Evolutionary conservation across 2,329 filamentous ascomycete species (phyloP), one percentile per base, ranked within the genome.

Genomic region (Blastomyces gilchristii): DNA sequence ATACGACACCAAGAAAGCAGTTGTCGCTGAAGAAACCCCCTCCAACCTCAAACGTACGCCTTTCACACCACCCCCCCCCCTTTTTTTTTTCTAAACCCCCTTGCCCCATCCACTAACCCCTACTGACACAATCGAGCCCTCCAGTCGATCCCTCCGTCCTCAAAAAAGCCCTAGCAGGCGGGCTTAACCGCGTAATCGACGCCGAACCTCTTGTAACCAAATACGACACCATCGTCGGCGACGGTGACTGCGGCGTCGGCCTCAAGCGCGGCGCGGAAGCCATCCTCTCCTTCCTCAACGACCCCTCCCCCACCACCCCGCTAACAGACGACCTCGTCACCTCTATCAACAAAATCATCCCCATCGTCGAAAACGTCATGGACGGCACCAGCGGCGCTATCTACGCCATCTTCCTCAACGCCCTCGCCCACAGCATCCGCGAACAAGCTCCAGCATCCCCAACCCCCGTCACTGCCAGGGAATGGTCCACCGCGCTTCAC

Each of bases 371-470:
- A 72, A 82, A 81, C 50, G 83, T 78, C 63, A 90, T 90, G 87
- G 87, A 89, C 71, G 88, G 87, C 59, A 90, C 87, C 2, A 88
- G 85, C 0, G 87, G 87, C n/a, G 88, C 87, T 31, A 82, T 90
- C 62, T 90, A 89, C 72, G 88, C 90, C 71, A 96, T 97, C 74
- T 96, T 96, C 81, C 81, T 96, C 65, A 96, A 96, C 73, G 86
- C 91, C 0, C 85, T 96, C 6, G 85, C 90, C 28, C 84, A 88
- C 66, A 86, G 83, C n/a, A 74, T 87, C 22, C 79, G 82, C 58
- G 75, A 78, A n/a, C 82, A 85, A 68, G 78, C 74, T 77, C 0
- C 69, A 70, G 31, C 75, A 77, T 18, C 76, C 76, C 1, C 71
- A 79, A 18, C 73, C 77, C 14, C 74, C 78, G 37, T 78, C 82